Evolutionary conservation across 1,284 basidiomycete genomes (phyloP).

Genomic region (Papiliotrema fonsecae): DNA sequence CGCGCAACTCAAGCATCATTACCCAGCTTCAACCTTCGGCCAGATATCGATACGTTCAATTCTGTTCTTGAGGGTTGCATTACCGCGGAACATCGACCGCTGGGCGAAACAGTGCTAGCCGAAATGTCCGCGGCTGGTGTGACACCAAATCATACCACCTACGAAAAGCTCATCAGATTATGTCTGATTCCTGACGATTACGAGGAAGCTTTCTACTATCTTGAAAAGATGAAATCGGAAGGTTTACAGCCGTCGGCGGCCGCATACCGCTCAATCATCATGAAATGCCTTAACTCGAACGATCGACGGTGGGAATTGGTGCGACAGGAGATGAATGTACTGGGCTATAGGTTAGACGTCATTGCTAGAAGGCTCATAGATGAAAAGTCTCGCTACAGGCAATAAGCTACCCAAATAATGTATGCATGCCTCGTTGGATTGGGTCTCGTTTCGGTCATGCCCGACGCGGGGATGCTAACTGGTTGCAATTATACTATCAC

Average conservation of each 20-base stretch:
- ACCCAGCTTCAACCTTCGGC: slow-evolving; percentile 55
- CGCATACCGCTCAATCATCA: slow-evolving; percentile 61
- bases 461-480: too few species aligned
- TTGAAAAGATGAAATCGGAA: slow-evolving; percentile 75
- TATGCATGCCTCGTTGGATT: too few species aligned
- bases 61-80: slow-evolving; percentile 63
- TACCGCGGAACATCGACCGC: slow-evolving; percentile 20
- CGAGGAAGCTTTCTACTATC: slow-evolving; percentile 80
- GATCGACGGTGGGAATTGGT: slow-evolving; percentile 66
- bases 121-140: slow-evolving; percentile 44
- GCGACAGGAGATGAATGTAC: slow-evolving; percentile 61
- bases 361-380: not conserved
- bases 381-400: too few species aligned
- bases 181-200: slow-evolving; percentile 66
- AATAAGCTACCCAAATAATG: too few species aligned
- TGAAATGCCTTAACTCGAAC: slow-evolving; percentile 55
- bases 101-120: slow-evolving; percentile 36
- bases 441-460: too few species aligned
- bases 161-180: slow-evolving; percentile 62
- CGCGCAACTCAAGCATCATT: slow-evolving; percentile 68
- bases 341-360: slow-evolving; percentile 13
- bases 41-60: slow-evolving; percentile 66
- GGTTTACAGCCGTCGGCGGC: slow-evolving; percentile 55
- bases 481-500: too few species aligned
- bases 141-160: slow-evolving; percentile 58